phyloP scores from a whole-genome alignment of 176 grass and related monocot species.

The Avena eriantha region DNA sequence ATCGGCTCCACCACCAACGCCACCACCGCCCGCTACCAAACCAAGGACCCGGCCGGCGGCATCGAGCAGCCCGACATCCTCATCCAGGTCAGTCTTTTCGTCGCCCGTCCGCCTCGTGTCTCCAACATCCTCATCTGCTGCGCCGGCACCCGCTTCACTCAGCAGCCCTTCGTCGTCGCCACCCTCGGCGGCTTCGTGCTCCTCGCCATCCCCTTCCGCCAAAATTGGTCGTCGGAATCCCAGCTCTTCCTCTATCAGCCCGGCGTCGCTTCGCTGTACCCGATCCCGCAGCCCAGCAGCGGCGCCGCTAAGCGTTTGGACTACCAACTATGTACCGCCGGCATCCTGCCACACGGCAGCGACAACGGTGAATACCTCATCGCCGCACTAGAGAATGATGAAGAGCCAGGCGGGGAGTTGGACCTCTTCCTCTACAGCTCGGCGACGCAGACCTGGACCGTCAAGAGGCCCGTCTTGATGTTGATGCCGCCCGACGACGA shows the following conservation, averaged over 20 bases:
- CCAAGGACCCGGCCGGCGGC: neutral
- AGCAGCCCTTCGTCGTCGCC: neutral
- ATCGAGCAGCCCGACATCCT: neutral
- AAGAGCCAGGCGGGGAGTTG: neutral
- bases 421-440: neutral
- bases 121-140: neutral
- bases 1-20: neutral
- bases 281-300: neutral
- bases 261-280: neutral
- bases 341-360: neutral
- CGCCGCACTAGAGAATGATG: neutral
- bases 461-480: neutral
- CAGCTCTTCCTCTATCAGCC: neutral
- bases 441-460: neutral
- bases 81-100: neutral
- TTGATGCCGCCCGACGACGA: neutral
- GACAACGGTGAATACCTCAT: neutral
- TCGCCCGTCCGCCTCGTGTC: neutral
- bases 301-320: neutral
- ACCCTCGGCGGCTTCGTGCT: neutral
- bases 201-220: neutral
- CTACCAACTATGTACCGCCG: neutral
- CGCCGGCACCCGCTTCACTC: neutral
- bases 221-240: neutral
- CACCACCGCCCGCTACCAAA: neutral